Evolutionary conservation across 176 grass and related monocot genomes (phyloP).

Genomic region (Secale cereale): DNA sequence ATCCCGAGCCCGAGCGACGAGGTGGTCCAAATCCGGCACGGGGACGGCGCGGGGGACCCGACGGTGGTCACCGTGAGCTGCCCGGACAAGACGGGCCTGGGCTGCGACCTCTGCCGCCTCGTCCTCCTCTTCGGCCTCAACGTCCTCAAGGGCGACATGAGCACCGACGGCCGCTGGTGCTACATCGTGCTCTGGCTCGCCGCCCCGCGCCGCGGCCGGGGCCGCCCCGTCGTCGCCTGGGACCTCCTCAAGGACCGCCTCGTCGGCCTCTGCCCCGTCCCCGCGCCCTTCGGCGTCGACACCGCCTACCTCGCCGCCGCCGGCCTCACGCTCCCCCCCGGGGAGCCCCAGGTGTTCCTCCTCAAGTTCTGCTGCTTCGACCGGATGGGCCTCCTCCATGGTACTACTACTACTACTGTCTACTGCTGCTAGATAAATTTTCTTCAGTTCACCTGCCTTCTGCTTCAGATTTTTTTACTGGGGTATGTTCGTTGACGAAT

Average conservation of each 20-base stretch:
- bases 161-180: slow-evolving; percentile 85
- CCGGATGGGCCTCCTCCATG: slow-evolving; percentile 77
- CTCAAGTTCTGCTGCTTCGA: slow-evolving; percentile 83
- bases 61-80: slow-evolving; percentile 71
- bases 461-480: neutral
- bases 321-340: neutral
- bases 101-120: slow-evolving; percentile 81
- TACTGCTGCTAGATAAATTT: neutral
- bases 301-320: slow-evolving; percentile 16
- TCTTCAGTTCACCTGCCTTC: neutral
- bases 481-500: neutral
- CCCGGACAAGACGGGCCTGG: slow-evolving; percentile 88
- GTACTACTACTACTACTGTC: slow-evolving; percentile 24
- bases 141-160: slow-evolving; percentile 84
- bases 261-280: slow-evolving; percentile 42
- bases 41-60: slow-evolving; percentile 48
- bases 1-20: slow-evolving; percentile 75
- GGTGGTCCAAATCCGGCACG: slow-evolving; percentile 59
- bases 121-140: slow-evolving; percentile 91
- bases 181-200: slow-evolving; percentile 76
- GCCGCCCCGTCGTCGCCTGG: slow-evolving; percentile 32
- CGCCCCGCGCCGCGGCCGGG: slow-evolving; percentile 24
- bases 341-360: slow-evolving; percentile 53
- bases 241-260: slow-evolving; percentile 58
- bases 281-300: slow-evolving; percentile 30